Conservation (phyloP, 805 yeast genomes). For the Starmerella ratchasimensis region DNA sequence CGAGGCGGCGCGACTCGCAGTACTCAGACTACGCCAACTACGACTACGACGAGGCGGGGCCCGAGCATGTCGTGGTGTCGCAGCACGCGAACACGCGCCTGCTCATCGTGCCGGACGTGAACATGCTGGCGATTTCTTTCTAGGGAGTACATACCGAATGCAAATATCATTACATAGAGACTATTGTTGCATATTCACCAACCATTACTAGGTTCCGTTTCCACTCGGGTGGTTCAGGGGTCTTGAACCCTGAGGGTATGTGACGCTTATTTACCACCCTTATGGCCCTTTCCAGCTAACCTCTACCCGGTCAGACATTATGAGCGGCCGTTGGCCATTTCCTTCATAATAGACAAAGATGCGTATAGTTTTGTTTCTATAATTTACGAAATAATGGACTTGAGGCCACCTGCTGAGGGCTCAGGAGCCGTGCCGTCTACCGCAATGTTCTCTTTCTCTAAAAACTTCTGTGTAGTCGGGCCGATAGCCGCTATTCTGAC, state of each 20-base stretch:
- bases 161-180: no score
- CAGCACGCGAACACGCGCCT: conserved; percentile 56
- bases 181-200: no score
- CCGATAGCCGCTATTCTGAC: conserved; percentile 70
- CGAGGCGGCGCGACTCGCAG: not conserved
- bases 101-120: conserved; percentile 56
- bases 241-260: no score
- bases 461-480: conserved; percentile 66
- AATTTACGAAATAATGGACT: conserved; percentile 27
- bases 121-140: conserved; percentile 47
- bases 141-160: no score
- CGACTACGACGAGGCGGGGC: not conserved
- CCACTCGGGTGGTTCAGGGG: no score
- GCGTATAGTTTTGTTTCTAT: no score
- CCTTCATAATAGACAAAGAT: no score
- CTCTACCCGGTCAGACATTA: no score
- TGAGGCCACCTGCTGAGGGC: conserved; percentile 56
- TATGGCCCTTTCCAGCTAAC: no score
- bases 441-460: conserved; percentile 37
- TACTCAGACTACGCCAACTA: not conserved
- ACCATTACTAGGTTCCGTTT: no score
- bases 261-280: no score
- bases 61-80: conserved; percentile 33
- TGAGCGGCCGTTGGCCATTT: no score
- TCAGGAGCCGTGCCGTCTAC: conserved; percentile 54